These are phyloP conservation scores for Colletotrichum theobromicola DNA, from an alignment of 2,329 filamentous ascomycete genomes.

Conservation along the genomic window DNA sequence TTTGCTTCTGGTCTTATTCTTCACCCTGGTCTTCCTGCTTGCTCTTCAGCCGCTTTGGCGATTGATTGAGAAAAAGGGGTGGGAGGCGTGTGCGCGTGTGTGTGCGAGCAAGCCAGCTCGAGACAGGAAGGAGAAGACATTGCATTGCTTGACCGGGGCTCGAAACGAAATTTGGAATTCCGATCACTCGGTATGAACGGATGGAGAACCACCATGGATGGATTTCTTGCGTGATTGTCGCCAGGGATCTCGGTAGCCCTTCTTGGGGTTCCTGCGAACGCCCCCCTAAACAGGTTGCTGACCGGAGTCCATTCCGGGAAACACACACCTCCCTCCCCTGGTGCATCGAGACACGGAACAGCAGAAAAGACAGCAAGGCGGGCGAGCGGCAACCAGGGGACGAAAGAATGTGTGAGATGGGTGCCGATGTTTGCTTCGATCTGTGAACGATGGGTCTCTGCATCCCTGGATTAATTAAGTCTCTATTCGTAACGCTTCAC, in stretches of 20 bases:
- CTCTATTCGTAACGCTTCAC: neutral
- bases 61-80: neutral
- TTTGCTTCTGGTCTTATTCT: neutral
- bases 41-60: neutral
- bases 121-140: neutral
- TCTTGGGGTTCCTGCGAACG: neutral
- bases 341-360: neutral
- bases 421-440: neutral
- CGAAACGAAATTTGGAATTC: conserved; percentile 15
- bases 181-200: conserved; percentile 17
- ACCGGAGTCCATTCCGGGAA: neutral
- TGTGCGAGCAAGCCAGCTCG: neutral
- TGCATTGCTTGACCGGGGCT: neutral
- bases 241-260: conserved; percentile 3
- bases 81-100: neutral
- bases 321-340: neutral
- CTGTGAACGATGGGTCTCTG: neutral
- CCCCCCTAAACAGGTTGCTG: neutral
- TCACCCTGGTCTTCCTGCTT: neutral
- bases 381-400: neutral
- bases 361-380: neutral
- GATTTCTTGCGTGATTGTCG: conserved; percentile 8
- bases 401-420: neutral
- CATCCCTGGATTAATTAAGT: neutral
- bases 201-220: conserved; percentile 11